Percentiles rank a stretch among this genome's conserved stretches.
Conservation (phyloP, 371 early-diverging fungal genomes). For the Circinella umbellata region DNA sequence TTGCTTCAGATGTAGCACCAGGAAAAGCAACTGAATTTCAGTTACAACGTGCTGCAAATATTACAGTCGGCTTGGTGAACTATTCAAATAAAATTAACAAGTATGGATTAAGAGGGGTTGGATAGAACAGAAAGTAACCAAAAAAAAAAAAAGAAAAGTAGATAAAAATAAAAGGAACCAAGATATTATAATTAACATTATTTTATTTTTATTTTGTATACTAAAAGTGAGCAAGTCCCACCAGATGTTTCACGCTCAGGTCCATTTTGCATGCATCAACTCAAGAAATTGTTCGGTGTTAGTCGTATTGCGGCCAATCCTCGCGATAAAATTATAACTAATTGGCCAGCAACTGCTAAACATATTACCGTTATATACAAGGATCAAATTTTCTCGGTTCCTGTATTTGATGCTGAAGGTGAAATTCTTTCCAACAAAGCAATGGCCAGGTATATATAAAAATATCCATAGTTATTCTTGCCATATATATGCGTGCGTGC, state of each 20-base stretch:
- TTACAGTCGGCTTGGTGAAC: constrained; percentile 70
- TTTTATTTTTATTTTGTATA: not conserved
- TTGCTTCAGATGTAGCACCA: constrained; percentile 38
- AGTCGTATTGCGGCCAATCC: constrained; percentile 74
- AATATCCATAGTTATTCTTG: not conserved
- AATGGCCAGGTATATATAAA: constrained; percentile 60
- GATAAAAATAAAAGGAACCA: too few relatives aligned
- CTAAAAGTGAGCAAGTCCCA: constrained; percentile 58
- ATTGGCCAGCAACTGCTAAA: constrained; percentile 72
- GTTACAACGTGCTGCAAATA: constrained; percentile 76
- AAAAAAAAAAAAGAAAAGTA: too few relatives aligned
- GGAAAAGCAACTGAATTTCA: constrained; percentile 77
- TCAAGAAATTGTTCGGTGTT: constrained; percentile 83
- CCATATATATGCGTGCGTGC: not conserved
- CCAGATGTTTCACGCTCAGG: constrained; percentile 72
- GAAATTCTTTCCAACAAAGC: constrained; percentile 65
- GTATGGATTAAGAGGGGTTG: constrained; percentile 25
- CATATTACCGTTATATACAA: constrained; percentile 86
- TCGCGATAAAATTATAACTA: constrained; percentile 70
- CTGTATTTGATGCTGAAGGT: constrained; percentile 74
- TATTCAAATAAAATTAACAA: constrained; percentile 78
- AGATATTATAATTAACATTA: too few relatives aligned
- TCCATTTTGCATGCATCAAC: constrained; percentile 93
- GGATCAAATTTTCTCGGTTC: constrained; percentile 82
- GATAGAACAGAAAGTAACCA: too few relatives aligned